A percentile compares a stretch with the other conserved stretches of the same genome.
These are phyloP conservation scores for Catunica adiposa DNA, from an alignment of 2,329 filamentous ascomycete genomes.

Conservation along the genomic window DNA sequence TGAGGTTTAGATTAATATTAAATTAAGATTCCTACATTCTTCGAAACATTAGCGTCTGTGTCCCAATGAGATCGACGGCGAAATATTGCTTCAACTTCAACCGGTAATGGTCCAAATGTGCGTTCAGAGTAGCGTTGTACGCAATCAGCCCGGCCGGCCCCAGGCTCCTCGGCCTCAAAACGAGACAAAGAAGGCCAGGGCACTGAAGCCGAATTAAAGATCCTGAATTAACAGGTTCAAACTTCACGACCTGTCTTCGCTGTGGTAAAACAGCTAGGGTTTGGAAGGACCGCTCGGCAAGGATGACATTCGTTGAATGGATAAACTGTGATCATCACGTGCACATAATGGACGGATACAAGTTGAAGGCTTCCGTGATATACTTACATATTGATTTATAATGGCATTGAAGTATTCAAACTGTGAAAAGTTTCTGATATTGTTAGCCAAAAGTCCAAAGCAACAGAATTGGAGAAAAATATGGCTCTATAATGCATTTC, in stretches of 20 bases:
- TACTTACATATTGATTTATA: background rate
- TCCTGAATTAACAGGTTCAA: conserved; percentile 22
- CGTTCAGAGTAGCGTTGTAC: conserved; percentile 51
- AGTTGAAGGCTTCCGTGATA: too few species aligned
- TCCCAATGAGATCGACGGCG: background rate
- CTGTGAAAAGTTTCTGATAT: background rate
- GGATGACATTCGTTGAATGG: conserved; percentile 55
- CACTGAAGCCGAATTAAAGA: conserved; percentile 47
- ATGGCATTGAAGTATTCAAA: background rate
- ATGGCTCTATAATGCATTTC: background rate
- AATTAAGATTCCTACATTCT: too few species aligned
- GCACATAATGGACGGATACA: background rate
- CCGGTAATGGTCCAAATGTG: background rate
- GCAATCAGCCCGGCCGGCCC: conserved; percentile 47
- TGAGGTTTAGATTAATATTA: too few species aligned
- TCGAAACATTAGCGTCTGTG: too few species aligned
- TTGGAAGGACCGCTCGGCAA: conserved; percentile 57
- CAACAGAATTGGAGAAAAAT: background rate
- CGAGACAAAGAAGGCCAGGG: conserved; percentile 18
- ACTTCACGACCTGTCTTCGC: conserved; percentile 66
- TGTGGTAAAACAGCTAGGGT: conserved; percentile 38
- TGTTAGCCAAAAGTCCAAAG: background rate
- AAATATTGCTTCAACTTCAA: background rate
- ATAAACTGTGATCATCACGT: conserved; percentile 44
- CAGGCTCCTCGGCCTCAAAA: conserved; percentile 28